Conservation (phyloP, 2,329 filamentous ascomycete species). For the Juglanconis oblonga region DNA sequence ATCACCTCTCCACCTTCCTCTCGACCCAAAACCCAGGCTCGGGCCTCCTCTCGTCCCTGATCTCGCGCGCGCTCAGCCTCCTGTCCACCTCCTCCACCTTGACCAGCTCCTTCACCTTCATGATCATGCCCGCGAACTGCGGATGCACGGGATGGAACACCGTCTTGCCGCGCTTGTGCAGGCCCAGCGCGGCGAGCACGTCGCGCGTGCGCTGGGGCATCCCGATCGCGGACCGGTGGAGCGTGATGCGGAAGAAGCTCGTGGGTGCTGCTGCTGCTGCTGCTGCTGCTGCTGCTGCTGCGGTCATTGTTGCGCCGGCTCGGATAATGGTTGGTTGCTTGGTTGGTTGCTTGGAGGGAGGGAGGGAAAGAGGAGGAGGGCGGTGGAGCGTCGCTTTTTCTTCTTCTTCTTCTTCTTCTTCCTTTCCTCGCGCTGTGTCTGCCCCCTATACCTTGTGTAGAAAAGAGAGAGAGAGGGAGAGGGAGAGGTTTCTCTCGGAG, state of each 20-base stretch:
- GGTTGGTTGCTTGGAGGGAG: background rate
- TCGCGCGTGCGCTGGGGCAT: slow-evolving; percentile 76
- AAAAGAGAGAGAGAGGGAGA: background rate
- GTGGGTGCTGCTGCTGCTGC: slow-evolving; percentile 38
- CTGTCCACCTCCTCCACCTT: slow-evolving; percentile 73
- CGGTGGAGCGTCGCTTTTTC: background rate
- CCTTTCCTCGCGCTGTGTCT: no score
- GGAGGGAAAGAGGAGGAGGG: background rate
- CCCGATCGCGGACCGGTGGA: slow-evolving; percentile 85
- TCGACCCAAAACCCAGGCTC: slow-evolving; percentile 81
- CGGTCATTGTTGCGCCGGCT: slow-evolving; percentile 2
- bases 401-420: no score
- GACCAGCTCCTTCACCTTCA: slow-evolving; percentile 92
- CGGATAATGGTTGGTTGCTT: background rate
- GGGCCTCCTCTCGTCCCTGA: slow-evolving; percentile 69
- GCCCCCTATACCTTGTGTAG: no score
- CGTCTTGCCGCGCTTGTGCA: slow-evolving; percentile 79
- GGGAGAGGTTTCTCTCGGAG: background rate
- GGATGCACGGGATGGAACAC: slow-evolving; percentile 85
- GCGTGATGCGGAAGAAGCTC: slow-evolving; percentile 87
- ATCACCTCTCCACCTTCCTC: slow-evolving; percentile 40
- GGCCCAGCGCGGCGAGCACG: slow-evolving; percentile 79
- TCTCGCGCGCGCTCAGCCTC: slow-evolving; percentile 61
- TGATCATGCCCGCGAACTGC: slow-evolving; percentile 83
- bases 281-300: background rate